Evolutionary conservation across 176 grass and related monocot genomes (phyloP).

Genomic region (Ensete glaucum): DNA sequence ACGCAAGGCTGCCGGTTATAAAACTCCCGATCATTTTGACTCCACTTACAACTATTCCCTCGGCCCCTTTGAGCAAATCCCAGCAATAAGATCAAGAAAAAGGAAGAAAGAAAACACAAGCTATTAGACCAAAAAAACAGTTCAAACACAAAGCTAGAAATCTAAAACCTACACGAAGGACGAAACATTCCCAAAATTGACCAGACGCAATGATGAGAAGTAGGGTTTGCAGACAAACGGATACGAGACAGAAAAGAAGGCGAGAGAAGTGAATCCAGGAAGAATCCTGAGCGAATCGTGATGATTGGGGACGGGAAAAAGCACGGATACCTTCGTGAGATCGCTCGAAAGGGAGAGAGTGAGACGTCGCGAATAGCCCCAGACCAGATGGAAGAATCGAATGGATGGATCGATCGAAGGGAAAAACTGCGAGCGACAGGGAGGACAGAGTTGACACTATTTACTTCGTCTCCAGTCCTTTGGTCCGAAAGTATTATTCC

Average conservation of each 20-base stretch:
- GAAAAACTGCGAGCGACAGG: too few relatives aligned
- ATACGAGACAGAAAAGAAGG: neutral
- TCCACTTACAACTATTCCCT: neutral
- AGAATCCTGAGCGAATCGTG: neutral
- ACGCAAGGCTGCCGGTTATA: neutral
- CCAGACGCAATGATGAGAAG: neutral
- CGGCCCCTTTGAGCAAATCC: neutral
- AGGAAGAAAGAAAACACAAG: neutral
- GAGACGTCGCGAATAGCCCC: neutral
- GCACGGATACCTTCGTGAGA: neutral
- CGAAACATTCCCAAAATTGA: neutral
- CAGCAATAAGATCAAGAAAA: neutral
- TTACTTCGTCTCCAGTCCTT: too few relatives aligned
- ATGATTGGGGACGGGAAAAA: neutral
- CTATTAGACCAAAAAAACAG: neutral
- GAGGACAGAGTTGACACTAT: too few relatives aligned
- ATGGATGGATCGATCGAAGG: neutral
- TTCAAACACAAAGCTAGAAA: too few relatives aligned
- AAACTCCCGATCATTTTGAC: constrained; percentile 4
- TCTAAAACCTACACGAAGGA: neutral
- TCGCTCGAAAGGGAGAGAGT: neutral
- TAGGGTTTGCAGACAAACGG: too few relatives aligned
- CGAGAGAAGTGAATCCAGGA: neutral
- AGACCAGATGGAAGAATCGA: neutral
- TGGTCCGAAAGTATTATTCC: too few relatives aligned